Conservation (phyloP, 768 basidiomycete genomes). For the Pluteus cervinus region DNA sequence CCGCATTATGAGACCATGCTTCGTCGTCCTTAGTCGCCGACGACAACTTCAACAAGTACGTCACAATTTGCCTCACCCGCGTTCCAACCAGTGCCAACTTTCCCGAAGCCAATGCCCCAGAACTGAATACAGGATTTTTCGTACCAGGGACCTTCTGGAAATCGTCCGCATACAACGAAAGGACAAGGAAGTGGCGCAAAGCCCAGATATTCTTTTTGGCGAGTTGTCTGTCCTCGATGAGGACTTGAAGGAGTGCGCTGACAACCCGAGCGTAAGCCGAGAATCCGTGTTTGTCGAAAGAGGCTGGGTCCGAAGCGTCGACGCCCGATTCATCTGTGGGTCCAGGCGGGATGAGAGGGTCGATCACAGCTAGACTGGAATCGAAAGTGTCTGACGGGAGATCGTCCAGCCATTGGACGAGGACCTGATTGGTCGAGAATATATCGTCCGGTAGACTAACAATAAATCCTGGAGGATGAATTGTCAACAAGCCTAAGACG, state of each 20-base stretch:
- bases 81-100: slow-evolving; percentile 36
- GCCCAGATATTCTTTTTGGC: slow-evolving; percentile 59
- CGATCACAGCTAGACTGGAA: slow-evolving; percentile 52
- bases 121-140: slow-evolving; percentile 43
- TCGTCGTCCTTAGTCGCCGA: slow-evolving; percentile 29
- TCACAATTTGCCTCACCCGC: slow-evolving; percentile 45
- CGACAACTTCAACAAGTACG: slow-evolving; percentile 55
- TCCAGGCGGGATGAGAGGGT: slow-evolving; percentile 50
- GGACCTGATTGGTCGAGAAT: slow-evolving; percentile 40
- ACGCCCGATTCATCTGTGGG: slow-evolving; percentile 13
- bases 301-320: slow-evolving; percentile 1
- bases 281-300: slow-evolving; percentile 46
- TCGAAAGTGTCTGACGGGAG: slow-evolving; percentile 44
- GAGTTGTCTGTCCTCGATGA: slow-evolving; percentile 53
- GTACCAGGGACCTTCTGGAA: slow-evolving; percentile 44
- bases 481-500: slow-evolving; percentile 31
- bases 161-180: slow-evolving; percentile 61
- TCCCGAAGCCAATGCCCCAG: slow-evolving; percentile 23
- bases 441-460: slow-evolving; percentile 41
- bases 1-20: slow-evolving; percentile 41
- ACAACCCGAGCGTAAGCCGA: slow-evolving; percentile 61
- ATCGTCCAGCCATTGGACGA: slow-evolving; percentile 39
- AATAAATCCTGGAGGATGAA: slow-evolving; percentile 27
- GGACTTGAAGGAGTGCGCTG: slow-evolving; percentile 46
- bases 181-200: slow-evolving; percentile 61